Base-by-base conservation (phyloP, 2,329 filamentous ascomycete species). In the Shiraia bambusicola region DNA sequence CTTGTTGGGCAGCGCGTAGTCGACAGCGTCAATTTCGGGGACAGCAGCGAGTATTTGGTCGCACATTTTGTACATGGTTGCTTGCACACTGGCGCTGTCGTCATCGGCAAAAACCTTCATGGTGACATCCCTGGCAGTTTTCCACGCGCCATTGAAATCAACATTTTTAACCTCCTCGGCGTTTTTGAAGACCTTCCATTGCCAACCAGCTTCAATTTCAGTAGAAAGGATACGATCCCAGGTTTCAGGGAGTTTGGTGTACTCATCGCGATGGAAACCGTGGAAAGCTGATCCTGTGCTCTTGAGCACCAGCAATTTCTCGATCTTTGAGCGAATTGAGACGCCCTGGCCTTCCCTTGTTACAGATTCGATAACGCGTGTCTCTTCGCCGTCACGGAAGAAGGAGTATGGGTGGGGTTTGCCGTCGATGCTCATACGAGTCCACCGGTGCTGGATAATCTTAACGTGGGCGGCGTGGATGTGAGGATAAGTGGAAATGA, bases 41-140 rank as follows among this genome's bases (percentile, higher is more conserved):
- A 84, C 87, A 15, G 77, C 81, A 7, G 80, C 85, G 38, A 98
- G 76, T 55, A 98, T 95, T 69, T 85, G 76, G 69, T 92, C 86
- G 59, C 81, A 84, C 92, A 98, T 98, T 77, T 96, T 94, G 77
- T 96, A 98, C 93, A 98, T 97, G 47, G 92, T 97, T 59, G 84
- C 85, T 74, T 98, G 93, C 16, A 98, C 93, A 59, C 88, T 95
- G 33, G 93, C 88, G 61, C 88, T 95, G 65, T 90, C 78, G 63
- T 98, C 91, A 63, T 85, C 81, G 29, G 93, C 92, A 63, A 98
- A 98, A 0, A 84, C 87, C 73, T 87, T 87, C 69, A 96, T 78
- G n/a, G 91, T 96, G 67, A 94, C 93, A 38, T 77, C 75, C 47
- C 89, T 79, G n/a, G 89, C 89, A 39, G 79, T 77, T 52, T 83